Base-by-base conservation (phyloP, 2,329 filamentous ascomycete species). In the Alternaria atra region DNA sequence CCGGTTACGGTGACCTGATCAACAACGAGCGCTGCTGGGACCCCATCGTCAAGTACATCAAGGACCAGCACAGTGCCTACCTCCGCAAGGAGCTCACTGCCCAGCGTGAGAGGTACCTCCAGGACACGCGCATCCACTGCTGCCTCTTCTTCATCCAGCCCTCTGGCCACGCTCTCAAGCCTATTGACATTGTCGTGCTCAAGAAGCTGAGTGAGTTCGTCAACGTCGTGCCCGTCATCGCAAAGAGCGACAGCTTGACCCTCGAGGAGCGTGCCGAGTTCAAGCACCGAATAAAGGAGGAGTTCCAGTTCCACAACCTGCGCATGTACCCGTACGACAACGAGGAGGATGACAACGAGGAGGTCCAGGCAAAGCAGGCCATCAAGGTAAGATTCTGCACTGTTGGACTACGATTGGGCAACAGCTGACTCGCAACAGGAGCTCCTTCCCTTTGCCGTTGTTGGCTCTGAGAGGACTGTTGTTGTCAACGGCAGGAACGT, bases 1-100 rank as follows among this genome's bases (percentile, higher is more conserved):
- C 95, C 67, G 95, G 95, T 68, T 99, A 99, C 77, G 95, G 95
- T 78, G 95, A 99, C 77, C 89, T 97, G 79, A 95, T 99, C 83
- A 99, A 99, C 89, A 99, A 99, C 83, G 95, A 99, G 85, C 91
- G 95, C 87, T 99, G 95, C 90, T 99, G 95, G 95, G 95, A 99
- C 80, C 95, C 95, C 67, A 99, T 99, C 80, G 94, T 99, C 87
- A 99, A 99, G 87, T 99, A 99, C 84, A 99, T 99, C 88, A 99
- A 99, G 88, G 95, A 99, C 83, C 95, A 99, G 86, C 95, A 99
- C 87, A 97, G 93, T 54, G 94, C 95, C 76, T 99, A 98, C 85
- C 89, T 99, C 73, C 92, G 95, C 83, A 99, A 99, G 88, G 95
- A 99, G 83, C 93, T 99, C 77, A 98, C 95, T 57, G 95, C 95